Conservation (phyloP, 305 asterid genomes). For the Striga hermonthica region DNA sequence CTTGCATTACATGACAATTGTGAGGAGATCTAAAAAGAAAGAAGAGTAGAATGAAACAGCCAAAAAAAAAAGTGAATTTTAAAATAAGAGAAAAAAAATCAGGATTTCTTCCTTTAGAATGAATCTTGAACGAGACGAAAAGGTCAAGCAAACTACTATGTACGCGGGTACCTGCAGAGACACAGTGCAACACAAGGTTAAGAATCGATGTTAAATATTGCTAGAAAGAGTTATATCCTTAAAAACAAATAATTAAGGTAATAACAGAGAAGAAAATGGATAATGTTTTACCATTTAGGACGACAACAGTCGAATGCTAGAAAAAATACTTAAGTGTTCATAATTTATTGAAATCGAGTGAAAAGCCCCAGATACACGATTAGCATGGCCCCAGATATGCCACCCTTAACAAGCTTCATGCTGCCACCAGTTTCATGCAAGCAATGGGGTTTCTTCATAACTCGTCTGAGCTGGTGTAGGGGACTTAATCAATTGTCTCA, state of each 20-base stretch:
- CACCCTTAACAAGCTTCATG: constrained; percentile 28
- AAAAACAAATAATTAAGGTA: neutral
- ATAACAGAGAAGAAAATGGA: neutral
- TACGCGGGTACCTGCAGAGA: constrained; percentile 44
- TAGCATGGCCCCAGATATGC: too few species aligned
- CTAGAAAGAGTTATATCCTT: too few species aligned
- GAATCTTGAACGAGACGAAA: constrained; percentile 20
- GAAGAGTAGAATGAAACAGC: neutral
- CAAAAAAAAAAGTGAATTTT: too few species aligned
- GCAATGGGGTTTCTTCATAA: constrained; percentile 43
- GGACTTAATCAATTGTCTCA: constrained; percentile 56
- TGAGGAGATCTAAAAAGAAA: constrained; percentile 9
- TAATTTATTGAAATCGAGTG: constrained; percentile 10
- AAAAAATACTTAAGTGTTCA: neutral
- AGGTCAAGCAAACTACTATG: constrained; percentile 35
- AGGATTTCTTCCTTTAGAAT: constrained; percentile 5
- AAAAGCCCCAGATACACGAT: neutral
- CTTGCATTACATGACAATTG: constrained; percentile 1
- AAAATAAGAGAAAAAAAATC: neutral
- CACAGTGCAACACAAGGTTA: constrained; percentile 19
- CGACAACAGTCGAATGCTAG: neutral
- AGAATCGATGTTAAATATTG: constrained; percentile 1
- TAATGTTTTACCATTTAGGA: neutral
- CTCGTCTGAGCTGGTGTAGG: constrained; percentile 49
- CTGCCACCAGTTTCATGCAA: constrained; percentile 39